Evolutionary conservation across 768 basidiomycete genomes (phyloP).

Genomic region (Megacollybia marginata): DNA sequence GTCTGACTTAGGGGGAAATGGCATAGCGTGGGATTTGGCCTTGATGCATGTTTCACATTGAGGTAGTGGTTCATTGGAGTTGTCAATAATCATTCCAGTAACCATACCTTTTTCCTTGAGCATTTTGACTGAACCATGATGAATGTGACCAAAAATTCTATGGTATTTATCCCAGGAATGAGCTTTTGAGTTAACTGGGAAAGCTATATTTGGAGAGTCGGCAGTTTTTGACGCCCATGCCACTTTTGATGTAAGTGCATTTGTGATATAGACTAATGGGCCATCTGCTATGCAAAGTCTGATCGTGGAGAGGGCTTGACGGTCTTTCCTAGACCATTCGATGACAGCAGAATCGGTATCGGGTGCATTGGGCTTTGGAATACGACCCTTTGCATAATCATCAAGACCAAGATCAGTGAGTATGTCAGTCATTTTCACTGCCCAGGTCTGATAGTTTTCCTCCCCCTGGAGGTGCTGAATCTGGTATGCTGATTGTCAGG

Average conservation of each 20-base stretch:
- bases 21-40: slow-evolving; percentile 23
- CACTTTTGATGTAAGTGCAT: slow-evolving; percentile 13
- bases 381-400: slow-evolving; percentile 2
- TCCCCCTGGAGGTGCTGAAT: slow-evolving; percentile 12
- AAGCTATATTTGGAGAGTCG: too few species aligned
- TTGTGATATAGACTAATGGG: slow-evolving; percentile 21
- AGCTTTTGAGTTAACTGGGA: too few species aligned
- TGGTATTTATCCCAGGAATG: slow-evolving; percentile 9
- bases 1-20: slow-evolving; percentile 23
- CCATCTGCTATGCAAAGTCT: slow-evolving; percentile 18
- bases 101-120: slow-evolving; percentile 14
- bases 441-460: slow-evolving; percentile 13
- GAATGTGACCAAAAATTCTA: slow-evolving; percentile 14
- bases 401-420: slow-evolving; percentile 16
- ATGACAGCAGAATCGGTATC: too few species aligned
- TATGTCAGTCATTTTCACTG: slow-evolving; percentile 15
- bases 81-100: slow-evolving; percentile 11
- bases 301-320: slow-evolving; percentile 22
- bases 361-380: not conserved
- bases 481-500: slow-evolving; percentile 8
- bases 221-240: too few species aligned
- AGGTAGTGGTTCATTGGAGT: slow-evolving; percentile 1
- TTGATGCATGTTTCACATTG: slow-evolving; percentile 26
- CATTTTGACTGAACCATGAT: slow-evolving; percentile 10
- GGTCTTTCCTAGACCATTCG: slow-evolving; percentile 24